Evolutionary conservation across 805 yeast species (phyloP), one percentile per base, ranked within the genome.

Genomic region (Candida insectorum): DNA sequence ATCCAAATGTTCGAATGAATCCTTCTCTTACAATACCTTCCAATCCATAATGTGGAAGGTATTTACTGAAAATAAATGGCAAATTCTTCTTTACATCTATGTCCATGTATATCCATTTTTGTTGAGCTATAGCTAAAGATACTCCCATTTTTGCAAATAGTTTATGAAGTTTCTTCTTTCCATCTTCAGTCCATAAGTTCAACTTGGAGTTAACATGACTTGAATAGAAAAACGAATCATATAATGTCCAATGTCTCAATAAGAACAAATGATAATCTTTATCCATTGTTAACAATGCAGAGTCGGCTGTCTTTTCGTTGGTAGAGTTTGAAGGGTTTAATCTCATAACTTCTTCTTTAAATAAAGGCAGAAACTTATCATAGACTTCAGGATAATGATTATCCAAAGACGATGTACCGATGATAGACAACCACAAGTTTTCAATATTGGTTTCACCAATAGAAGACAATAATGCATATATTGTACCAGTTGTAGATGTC

Each of bases 81-180:
- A 93, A 62, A 40, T 79, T 81, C 36, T 80, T 77, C 54, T 93
- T 94, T 32, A 91, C 67, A 7, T 73, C 71, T 24, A 85, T 75
- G 52, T 87, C 93, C 80, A 91, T 77, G 54, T 91, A 94, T 16
- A 82, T 69, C 97, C 97, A 93, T 36, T 79, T 79, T 56, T 93
- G 96, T 49, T 81, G 83, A 0, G 97, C 93, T n/a, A 82, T 80
- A 5, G 78, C 81, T 30, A 93, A 65, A 0, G 96, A 81, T 5
- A 93, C 82, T 6, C 98, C 98, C 96, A 94, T 93, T 47, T 84
- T 77, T 2, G 98, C 98, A 62, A 93, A 86, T 75, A 93, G 72
- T 48, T 88, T 87, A 53, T 89, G 95, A 31, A 93, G 64, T 44
- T 79, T 75, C 52, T 85, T 87, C 44, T 81, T 75, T 5, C 99